A percentile compares a stretch with the other conserved stretches of the same genome.
Evolutionary conservation across 257 asterid genomes (phyloP).

Genomic region (Solanum etuberosum): DNA sequence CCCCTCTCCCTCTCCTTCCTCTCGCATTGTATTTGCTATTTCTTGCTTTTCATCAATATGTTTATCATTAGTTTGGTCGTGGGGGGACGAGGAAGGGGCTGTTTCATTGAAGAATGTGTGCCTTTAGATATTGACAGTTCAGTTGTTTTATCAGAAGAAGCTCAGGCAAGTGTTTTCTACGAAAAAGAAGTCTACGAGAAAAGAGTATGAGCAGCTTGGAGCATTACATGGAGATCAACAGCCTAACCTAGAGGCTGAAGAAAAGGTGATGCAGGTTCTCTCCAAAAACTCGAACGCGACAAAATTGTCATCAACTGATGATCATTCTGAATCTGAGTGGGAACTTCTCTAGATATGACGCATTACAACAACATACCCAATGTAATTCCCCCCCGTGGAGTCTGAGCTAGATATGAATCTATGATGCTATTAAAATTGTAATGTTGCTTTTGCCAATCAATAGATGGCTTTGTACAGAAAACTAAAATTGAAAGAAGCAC

Average conservation of each 20-base stretch:
- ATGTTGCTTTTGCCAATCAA: background rate
- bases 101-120: background rate
- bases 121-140: background rate
- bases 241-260: background rate
- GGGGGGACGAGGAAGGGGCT: background rate
- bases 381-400: background rate
- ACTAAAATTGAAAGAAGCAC: background rate
- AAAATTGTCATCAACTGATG: background rate
- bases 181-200: constrained; percentile 29
- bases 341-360: constrained; percentile 17
- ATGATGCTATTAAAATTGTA: background rate
- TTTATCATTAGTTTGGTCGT: background rate
- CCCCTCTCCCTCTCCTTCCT: background rate
- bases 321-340: constrained; percentile 29
- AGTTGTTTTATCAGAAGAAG: constrained; percentile 36
- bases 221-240: background rate
- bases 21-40: background rate
- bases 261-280: background rate
- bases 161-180: constrained; percentile 34
- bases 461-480: background rate
- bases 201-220: constrained; percentile 20
- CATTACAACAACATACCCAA: background rate
- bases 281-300: background rate
- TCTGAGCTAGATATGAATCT: background rate
- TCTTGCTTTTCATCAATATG: background rate